Conservation (phyloP, 495 filamentous ascomycete species). For the Pseudevernia furfuracea region DNA sequence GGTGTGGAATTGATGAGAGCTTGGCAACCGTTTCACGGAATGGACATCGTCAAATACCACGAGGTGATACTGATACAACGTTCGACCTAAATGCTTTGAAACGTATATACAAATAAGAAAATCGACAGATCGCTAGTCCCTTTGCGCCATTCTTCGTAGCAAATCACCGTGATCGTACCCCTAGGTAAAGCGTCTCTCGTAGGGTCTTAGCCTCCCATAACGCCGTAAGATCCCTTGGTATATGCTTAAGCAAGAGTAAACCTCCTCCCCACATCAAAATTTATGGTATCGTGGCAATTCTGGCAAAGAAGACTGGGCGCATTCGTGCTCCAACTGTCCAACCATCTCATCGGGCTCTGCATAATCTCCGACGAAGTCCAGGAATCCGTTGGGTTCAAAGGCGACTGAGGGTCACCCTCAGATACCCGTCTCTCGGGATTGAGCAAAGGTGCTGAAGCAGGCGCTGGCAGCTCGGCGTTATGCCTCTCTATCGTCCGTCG, state of each 20-base stretch:
- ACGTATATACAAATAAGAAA: not conserved
- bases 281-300: constrained; percentile 15
- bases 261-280: constrained; percentile 10
- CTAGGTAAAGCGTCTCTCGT: not conserved
- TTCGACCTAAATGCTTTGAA: not conserved
- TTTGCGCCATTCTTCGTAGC: not conserved
- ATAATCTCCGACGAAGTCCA: constrained; percentile 6
- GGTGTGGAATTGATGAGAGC: not conserved
- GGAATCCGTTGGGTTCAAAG: not conserved
- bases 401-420: not conserved
- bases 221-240: not conserved
- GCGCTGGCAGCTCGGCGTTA: not conserved
- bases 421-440: not conserved
- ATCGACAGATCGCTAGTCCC: not conserved
- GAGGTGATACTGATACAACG: not conserved
- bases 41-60: not conserved
- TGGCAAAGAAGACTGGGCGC: constrained; percentile 17
- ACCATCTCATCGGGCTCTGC: constrained; percentile 9
- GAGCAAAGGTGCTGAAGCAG: constrained; percentile 3
- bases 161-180: not conserved
- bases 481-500: not conserved
- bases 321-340: constrained; percentile 22
- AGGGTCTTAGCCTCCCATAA: not conserved
- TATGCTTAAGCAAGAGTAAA: constrained; percentile 11
- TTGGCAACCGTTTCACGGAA: not conserved